Evolutionary conservation across 805 yeast species (phyloP).

Genomic region (Debaryomyces prosopidis): DNA sequence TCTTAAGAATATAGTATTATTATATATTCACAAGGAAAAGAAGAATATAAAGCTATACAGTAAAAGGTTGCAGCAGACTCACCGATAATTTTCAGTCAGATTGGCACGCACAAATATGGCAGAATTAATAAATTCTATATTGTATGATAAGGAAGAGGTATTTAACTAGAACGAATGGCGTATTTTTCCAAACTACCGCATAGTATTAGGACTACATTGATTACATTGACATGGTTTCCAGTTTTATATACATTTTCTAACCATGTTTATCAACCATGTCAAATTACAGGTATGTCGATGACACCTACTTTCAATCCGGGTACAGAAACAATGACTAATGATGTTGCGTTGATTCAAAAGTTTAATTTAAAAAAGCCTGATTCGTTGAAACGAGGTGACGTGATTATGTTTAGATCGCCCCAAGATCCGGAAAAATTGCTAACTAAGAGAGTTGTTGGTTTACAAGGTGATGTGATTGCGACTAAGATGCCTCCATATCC

Average conservation of each 20-base stretch:
- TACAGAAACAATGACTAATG: constrained; percentile 43
- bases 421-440: constrained; percentile 72
- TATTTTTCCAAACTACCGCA: constrained; percentile 5
- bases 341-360: constrained; percentile 71
- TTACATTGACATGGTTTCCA: constrained; percentile 68
- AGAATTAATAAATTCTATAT: background rate
- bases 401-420: constrained; percentile 78
- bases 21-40: no score
- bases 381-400: constrained; percentile 61
- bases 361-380: constrained; percentile 50
- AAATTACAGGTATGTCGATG: constrained; percentile 83
- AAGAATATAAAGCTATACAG: background rate
- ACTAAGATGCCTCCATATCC: constrained; percentile 69
- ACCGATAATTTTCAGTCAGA: background rate
- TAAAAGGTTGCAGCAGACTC: background rate
- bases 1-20: no score
- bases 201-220: constrained; percentile 24
- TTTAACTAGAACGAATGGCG: constrained; percentile 3
- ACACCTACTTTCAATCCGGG: constrained; percentile 84
- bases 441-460: constrained; percentile 77
- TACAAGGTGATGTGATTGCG: constrained; percentile 66
- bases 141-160: no score
- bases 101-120: background rate
- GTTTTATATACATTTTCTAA: constrained; percentile 69
- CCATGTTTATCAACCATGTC: constrained; percentile 70